A percentile compares a stretch with the other conserved stretches of the same genome.
Conservation (phyloP, 1,284 basidiomycete genomes). For the Austropuccinia psidii region DNA sequence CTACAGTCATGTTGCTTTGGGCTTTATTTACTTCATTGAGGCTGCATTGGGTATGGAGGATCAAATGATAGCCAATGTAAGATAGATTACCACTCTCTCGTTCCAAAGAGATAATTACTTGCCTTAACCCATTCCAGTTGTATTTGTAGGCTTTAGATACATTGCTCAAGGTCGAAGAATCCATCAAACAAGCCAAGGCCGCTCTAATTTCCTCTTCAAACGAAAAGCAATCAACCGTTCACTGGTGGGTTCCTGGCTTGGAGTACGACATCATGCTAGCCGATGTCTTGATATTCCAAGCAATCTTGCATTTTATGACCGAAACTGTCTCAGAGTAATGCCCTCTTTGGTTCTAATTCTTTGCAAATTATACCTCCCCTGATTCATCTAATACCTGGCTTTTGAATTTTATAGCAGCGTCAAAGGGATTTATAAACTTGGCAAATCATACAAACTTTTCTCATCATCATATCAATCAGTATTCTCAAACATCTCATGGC, state of each 20-base stretch:
- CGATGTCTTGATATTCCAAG: constrained; percentile 21
- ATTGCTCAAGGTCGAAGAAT: constrained; percentile 7
- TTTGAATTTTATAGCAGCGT: background rate
- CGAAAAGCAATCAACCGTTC: background rate
- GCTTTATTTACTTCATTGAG: constrained; percentile 13
- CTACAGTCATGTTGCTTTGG: constrained; percentile 13
- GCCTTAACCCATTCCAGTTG: background rate
- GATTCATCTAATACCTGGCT: background rate
- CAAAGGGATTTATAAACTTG: constrained; percentile 25
- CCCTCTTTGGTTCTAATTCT: background rate
- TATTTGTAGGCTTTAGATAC: background rate
- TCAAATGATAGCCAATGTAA: constrained; percentile 2
- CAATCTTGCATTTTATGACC: constrained; percentile 15
- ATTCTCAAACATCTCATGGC: background rate
- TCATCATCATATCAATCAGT: constrained; percentile 13
- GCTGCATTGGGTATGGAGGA: constrained; percentile 11
- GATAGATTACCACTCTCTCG: background rate
- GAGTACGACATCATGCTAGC: constrained; percentile 27
- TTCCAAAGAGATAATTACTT: background rate
- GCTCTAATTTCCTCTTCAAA: background rate
- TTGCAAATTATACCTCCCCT: background rate
- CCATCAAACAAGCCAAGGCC: constrained; percentile 14
- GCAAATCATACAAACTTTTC: constrained; percentile 14
- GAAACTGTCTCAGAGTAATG: constrained; percentile 26
- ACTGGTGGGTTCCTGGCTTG: constrained; percentile 24